Evolutionary conservation across 1,284 basidiomycete genomes (phyloP), one percentile per base, ranked within the genome.

Genomic region (Rhodotorula sp.): DNA sequence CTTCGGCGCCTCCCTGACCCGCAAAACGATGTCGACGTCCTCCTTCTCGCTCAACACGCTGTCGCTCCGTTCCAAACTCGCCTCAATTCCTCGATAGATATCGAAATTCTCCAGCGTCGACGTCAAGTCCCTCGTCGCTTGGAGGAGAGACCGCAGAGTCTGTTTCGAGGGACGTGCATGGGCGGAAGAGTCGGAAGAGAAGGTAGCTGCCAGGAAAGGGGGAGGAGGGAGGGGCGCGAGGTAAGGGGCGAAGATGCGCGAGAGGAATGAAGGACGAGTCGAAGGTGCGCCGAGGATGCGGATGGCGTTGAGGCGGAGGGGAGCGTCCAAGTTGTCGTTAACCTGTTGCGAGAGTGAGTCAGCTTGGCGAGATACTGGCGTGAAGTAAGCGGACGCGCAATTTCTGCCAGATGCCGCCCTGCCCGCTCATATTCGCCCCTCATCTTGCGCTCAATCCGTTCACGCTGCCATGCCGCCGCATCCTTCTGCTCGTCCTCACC

Each of bases 11-110:
- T 96, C 94, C 55, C 85, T 85, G 19, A 92, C 86, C 51, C 85
- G 84, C 77, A 96, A 86, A 0, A 96, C 86, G 51, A 98, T 79
- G 78, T 97, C 92, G n/a, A 98, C 87, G 75, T 92, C 92, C 47
- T 87, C 85, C 1, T 82, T 80, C 29, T 83, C 80, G 0, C 90
- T 87, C 7, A 87, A 81, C 1, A 83, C 80, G 61, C 87, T 85
- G 29, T 83, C 81, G 13, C 86, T 85, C 0, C 85, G 85, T 73
- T 92, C 89, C 22, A 99, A 82, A 48, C 85, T 84, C 0, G 90
- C 87, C 17, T 89, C 85, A 58, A 97, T 86, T 32, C 86, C 80
- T 36, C 64, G 64, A 79, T 92, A 95, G 39, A 94, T 83, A 73
- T 90, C 91, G 9, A 92, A 87, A 60, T 86, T 82, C 57, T 86